Evolutionary conservation across 257 asterid species (phyloP).

Genomic region (Solanum ahanhuiri): DNA sequence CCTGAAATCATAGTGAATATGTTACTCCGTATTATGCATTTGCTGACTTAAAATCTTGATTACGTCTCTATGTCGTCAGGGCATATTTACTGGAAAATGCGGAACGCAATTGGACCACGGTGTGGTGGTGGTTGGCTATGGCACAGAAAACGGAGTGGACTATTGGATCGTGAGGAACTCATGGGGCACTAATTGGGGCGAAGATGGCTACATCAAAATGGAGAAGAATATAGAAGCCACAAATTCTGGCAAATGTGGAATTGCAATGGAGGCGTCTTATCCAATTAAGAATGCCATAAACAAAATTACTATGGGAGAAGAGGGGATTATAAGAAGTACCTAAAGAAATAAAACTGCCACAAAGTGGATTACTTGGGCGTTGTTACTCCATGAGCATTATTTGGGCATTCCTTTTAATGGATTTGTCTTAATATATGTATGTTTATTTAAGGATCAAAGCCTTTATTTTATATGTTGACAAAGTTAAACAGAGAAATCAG

Average conservation of each 20-base stretch:
- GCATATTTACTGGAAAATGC: background rate
- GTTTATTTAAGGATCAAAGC: background rate
- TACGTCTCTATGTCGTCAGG: background rate
- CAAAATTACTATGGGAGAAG: background rate
- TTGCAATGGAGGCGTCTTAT: background rate
- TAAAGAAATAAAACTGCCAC: background rate
- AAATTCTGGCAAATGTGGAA: background rate
- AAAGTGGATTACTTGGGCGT: background rate
- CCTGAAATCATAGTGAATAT: too few relatives aligned
- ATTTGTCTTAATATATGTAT: background rate
- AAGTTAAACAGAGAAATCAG: background rate
- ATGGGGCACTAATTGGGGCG: background rate
- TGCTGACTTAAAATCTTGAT: background rate
- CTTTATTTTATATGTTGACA: background rate
- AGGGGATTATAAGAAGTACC: background rate
- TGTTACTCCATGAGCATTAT: background rate
- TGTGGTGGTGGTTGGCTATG: background rate
- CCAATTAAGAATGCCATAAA: background rate
- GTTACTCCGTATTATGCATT: too few relatives aligned
- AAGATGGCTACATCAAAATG: background rate
- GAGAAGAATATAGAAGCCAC: background rate
- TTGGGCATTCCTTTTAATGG: background rate
- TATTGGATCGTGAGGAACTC: conserved; percentile 1
- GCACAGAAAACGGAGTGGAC: background rate
- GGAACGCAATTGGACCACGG: background rate